Conservation (phyloP, 1,139 yeast species). For the Suhomyces panamericanus region DNA sequence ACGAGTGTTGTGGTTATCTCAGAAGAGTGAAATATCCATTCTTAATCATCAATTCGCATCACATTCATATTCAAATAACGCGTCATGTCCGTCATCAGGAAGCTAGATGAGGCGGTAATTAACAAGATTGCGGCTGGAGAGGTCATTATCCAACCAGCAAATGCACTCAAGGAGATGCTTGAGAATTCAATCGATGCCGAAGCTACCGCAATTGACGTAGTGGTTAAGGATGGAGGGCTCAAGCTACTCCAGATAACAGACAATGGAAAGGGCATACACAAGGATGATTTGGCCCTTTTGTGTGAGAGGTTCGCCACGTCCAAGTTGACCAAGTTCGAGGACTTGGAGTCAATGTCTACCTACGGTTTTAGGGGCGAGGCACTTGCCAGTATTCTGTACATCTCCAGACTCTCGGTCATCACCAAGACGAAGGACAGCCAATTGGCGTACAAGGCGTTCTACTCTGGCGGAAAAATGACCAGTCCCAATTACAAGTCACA, state of each 20-base stretch:
- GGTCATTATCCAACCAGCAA: conserved; percentile 89
- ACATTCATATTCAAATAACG: not conserved
- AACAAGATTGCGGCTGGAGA: conserved; percentile 97
- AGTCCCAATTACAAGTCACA: conserved; percentile 34
- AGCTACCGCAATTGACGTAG: conserved; percentile 48
- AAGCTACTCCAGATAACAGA: conserved; percentile 54
- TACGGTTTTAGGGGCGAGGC: conserved; percentile 68
- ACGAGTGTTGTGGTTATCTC: not conserved
- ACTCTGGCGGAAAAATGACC: conserved; percentile 60
- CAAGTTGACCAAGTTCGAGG: conserved; percentile 50
- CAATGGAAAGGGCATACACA: conserved; percentile 52
- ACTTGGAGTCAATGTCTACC: conserved; percentile 48
- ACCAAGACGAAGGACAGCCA: conserved; percentile 63
- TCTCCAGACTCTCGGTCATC: conserved; percentile 69
- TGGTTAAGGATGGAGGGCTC: conserved; percentile 56
- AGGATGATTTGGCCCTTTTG: conserved; percentile 46
- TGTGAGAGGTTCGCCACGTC: conserved; percentile 63
- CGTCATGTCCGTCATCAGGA: conserved; percentile 26
- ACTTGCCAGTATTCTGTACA: conserved; percentile 59
- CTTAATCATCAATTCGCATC: not conserved
- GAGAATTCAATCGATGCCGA: conserved; percentile 58
- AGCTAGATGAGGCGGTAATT: conserved; percentile 68
- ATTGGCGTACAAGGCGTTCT: conserved; percentile 71
- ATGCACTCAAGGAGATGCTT: conserved; percentile 58
- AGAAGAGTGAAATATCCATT: not conserved